phyloP scores from a whole-genome alignment of 2,329 filamentous ascomycete species.

The Colletotrichum orchidophilum region DNA sequence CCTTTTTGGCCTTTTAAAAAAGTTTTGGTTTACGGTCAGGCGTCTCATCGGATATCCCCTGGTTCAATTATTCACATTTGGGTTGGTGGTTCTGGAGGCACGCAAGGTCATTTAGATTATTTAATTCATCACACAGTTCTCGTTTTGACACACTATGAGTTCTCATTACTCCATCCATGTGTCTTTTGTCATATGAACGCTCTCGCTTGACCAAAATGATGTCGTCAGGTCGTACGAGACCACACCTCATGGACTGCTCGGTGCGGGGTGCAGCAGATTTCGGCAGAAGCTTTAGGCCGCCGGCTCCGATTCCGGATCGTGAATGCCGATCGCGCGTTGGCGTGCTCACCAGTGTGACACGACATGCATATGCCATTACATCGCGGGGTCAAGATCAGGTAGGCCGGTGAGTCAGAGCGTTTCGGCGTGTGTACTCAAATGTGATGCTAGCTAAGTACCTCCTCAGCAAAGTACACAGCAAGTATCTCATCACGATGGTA shows the following conservation, averaged over 20 bases:
- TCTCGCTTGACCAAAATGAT: not conserved
- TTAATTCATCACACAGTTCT: not conserved
- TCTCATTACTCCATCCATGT: too few relatives aligned
- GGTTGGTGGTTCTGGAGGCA: not conserved
- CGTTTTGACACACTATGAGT: not conserved
- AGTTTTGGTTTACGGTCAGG: not conserved
- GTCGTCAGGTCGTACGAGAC: not conserved
- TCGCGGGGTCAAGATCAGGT: not conserved
- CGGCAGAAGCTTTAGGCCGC: not conserved
- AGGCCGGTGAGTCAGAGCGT: not conserved
- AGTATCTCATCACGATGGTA: not conserved
- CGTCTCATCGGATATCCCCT: not conserved
- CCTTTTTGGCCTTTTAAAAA: slow-evolving; percentile 15
- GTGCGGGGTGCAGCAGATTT: not conserved
- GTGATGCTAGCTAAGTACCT: not conserved
- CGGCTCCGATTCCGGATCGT: slow-evolving; percentile 1
- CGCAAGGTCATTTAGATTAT: not conserved
- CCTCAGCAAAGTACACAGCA: not conserved
- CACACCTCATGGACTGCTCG: not conserved
- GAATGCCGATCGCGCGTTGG: not conserved
- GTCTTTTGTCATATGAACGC: not conserved
- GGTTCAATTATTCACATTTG: not conserved
- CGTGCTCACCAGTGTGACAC: slow-evolving; percentile 1
- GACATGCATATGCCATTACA: slow-evolving; percentile 1
- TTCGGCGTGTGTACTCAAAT: not conserved